These are phyloP conservation scores for Croton laevigatus DNA, from an alignment of 441 rosid genomes.

Conservation along the genomic window DNA sequence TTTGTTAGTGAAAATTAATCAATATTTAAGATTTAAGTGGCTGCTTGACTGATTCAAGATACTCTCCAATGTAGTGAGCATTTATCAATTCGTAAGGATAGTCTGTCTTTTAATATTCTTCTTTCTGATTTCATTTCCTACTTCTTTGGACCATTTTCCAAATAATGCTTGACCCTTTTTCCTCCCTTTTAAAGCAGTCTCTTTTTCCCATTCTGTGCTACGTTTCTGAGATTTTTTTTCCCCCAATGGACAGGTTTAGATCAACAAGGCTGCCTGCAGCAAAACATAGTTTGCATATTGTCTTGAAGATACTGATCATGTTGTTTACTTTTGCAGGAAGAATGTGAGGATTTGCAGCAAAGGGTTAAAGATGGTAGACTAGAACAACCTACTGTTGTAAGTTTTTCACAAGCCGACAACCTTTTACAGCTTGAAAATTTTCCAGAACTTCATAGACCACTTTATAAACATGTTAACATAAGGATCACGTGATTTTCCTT, in stretches of 20 bases:
- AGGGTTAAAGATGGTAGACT: conserved; percentile 34
- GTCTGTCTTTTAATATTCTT: not conserved
- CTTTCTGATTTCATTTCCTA: not conserved
- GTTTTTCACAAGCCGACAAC: conserved; percentile 6
- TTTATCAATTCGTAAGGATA: not conserved
- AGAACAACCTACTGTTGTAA: conserved; percentile 42
- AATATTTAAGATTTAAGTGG: not conserved
- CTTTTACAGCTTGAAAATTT: not conserved
- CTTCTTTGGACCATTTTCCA: not conserved
- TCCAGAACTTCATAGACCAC: not conserved
- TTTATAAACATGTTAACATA: not conserved
- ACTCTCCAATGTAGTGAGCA: not conserved
- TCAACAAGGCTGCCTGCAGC: too few species aligned
- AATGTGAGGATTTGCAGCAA: conserved; percentile 43
- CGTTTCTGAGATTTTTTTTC: not conserved
- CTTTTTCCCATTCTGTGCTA: not conserved
- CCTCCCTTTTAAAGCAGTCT: not conserved
- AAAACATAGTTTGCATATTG: too few species aligned
- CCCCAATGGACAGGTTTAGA: not conserved
- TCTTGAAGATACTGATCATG: not conserved
- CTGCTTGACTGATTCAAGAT: not conserved
- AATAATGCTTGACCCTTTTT: not conserved
- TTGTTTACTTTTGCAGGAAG: conserved; percentile 43
- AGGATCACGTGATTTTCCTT: not conserved
- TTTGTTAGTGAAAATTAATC: not conserved